Evolutionary conservation across 805 yeast species (phyloP).

Genomic region (Kazachstania taianensis): DNA sequence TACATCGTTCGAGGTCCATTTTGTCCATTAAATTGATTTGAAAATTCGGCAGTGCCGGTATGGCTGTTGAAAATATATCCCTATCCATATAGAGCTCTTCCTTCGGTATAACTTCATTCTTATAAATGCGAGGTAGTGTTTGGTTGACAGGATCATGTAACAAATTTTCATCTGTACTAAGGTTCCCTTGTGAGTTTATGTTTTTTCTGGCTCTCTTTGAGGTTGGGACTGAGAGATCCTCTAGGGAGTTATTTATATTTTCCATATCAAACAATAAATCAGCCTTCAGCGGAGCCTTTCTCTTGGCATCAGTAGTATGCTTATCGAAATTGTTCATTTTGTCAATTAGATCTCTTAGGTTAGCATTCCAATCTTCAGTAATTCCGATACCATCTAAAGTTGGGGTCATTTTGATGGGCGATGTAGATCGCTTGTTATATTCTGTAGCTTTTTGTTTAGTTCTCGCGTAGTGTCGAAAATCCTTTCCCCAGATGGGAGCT

Average conservation of each 20-base stretch:
- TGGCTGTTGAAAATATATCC: constrained; percentile 5
- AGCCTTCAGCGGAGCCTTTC: neutral
- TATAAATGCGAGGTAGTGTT: constrained; percentile 21
- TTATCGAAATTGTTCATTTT: constrained; percentile 7
- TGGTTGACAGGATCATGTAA: constrained; percentile 23
- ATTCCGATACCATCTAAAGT: constrained; percentile 5
- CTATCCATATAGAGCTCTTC: constrained; percentile 11
- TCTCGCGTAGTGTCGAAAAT: constrained; percentile 18
- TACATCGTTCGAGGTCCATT: constrained; percentile 11
- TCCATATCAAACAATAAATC: constrained; percentile 19
- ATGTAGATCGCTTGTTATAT: constrained; percentile 14
- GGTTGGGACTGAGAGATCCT: constrained; percentile 11
- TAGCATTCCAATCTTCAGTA: constrained; percentile 12
- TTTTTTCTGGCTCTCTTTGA: constrained; percentile 2
- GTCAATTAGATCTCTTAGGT: constrained; percentile 12
- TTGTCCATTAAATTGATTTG: constrained; percentile 11
- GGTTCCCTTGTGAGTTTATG: constrained; percentile 4
- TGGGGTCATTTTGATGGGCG: constrained; percentile 20
- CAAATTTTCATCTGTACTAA: constrained; percentile 11
- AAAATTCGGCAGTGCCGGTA: constrained; percentile 17
- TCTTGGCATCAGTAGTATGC: neutral
- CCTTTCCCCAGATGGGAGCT: constrained; percentile 4
- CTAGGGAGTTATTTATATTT: constrained; percentile 17
- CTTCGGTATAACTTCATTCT: constrained; percentile 11
- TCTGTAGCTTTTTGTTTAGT: constrained; percentile 13